Base-by-base conservation (phyloP, 768 basidiomycete genomes). In the Suillus subluteus region DNA sequence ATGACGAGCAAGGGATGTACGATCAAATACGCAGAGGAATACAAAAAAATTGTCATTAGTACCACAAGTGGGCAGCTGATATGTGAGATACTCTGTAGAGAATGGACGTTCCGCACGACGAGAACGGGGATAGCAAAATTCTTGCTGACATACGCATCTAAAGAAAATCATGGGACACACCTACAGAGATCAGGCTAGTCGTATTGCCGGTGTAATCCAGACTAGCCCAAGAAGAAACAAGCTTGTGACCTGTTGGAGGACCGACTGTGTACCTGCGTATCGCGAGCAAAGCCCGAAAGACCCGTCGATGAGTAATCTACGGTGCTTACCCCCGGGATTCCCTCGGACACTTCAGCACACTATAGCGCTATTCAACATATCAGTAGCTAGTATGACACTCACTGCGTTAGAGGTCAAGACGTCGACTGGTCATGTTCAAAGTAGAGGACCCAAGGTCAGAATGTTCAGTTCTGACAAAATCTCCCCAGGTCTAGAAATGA, bases 1-100 rank as follows among this genome's bases (percentile, higher is more conserved):
- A 63, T 72, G 11, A 48, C 30, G 32, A 23, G 58, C 21, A 44
- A 64, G 65, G n/a, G 52, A 61, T 68, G 68, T 73, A 73, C 40
- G 65, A 67, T 66, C 32, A 32, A n/a, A 30, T 12, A 26, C 16
- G 26, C 23, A 40, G 26, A 21, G 58, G 26, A 61, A 43, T 30
- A 43, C 26, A 43, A 32, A 30, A 61, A 21, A 13, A 13, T 21
- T 61, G 3, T 43, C 21, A 59, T 12, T 18, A 4, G 9, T 18
- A 32, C 8, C 23, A 50, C 16, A 21, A 9, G 9, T 18, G 18
- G 21, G 21, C 35, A 41, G 12, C 26, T 26, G 26, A 38, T 15
- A 41, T 16, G 38, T 23, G 37, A 8, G 38, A 58, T 8, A 40
- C 13, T 23, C 21, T 12, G 4, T 11, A 8, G 5, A 40, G 58